A percentile compares a stretch with the other conserved stretches of the same genome.
These are phyloP conservation scores for Albugo laibachii DNA, from an alignment of 352 stramenopile genomes.

Conservation along the genomic window DNA sequence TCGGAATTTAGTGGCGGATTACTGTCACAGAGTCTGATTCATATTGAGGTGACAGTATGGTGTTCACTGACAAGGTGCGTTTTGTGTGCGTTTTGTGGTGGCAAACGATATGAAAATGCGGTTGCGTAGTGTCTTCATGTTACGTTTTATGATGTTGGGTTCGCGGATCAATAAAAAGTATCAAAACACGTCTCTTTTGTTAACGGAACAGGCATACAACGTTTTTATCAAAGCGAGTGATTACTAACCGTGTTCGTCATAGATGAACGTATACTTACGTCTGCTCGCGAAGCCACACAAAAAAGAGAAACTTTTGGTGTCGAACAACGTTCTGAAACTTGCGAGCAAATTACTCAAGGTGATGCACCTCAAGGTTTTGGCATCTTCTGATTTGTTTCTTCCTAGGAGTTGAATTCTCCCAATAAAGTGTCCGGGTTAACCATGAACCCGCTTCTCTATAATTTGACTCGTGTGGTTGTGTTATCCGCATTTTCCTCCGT, in stretches of 20 bases:
- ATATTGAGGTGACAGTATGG: constrained; percentile 77
- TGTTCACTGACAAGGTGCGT: constrained; percentile 59
- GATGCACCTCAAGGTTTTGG: neutral
- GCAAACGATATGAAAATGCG: constrained; percentile 1
- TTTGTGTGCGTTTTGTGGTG: neutral
- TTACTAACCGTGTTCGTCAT: constrained; percentile 2
- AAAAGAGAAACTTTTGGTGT: constrained; percentile 77
- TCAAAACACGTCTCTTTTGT: constrained; percentile 78
- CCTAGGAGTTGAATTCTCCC: constrained; percentile 69
- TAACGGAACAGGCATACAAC: constrained; percentile 68
- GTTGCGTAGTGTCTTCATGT: constrained; percentile 64
- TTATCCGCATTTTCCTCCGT: constrained; percentile 78
- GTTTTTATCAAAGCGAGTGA: neutral
- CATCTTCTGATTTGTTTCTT: constrained; percentile 3
- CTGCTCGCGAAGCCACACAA: constrained; percentile 71
- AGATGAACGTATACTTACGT: constrained; percentile 78
- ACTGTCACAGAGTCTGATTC: constrained; percentile 31
- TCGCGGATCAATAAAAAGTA: constrained; percentile 85
- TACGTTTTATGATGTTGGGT: constrained; percentile 82
- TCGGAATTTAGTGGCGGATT: constrained; percentile 33
- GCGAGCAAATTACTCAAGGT: constrained; percentile 81
- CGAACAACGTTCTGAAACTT: constrained; percentile 82
- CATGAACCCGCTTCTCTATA: constrained; percentile 83
- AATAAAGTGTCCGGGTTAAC: constrained; percentile 82
- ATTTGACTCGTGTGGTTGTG: constrained; percentile 76